These are phyloP conservation scores for Lentinula lateritia DNA, from an alignment of 768 basidiomycete species.

Conservation along the genomic window DNA sequence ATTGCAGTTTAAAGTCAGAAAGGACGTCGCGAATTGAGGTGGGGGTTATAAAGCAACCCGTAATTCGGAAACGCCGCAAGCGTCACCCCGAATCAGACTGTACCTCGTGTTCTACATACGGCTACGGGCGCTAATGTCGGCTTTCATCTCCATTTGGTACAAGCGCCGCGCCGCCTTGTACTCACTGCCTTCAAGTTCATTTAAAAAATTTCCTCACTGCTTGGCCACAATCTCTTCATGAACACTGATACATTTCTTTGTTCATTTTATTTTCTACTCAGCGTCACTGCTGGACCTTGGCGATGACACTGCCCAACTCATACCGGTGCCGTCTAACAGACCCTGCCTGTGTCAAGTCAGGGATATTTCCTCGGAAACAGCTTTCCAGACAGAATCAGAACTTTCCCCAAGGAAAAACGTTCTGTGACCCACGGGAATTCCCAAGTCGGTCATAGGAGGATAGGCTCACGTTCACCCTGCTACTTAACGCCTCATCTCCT, in stretches of 20 bases:
- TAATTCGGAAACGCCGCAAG: neutral
- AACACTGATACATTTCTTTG: neutral
- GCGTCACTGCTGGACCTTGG: neutral
- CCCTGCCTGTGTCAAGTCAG: neutral
- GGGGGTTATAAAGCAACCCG: neutral
- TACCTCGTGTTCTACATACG: neutral
- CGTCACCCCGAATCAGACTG: neutral
- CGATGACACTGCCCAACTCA: slow-evolving; percentile 3
- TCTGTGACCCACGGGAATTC: neutral
- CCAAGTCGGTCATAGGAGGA: neutral
- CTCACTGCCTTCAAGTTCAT: neutral
- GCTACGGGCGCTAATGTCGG: neutral
- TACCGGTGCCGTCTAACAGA: neutral
- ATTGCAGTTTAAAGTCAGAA: neutral
- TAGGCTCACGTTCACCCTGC: neutral
- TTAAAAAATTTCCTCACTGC: neutral
- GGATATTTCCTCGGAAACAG: neutral
- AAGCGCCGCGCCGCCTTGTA: neutral
- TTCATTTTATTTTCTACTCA: neutral
- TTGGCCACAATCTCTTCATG: neutral
- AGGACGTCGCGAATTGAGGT: neutral
- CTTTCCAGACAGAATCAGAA: neutral
- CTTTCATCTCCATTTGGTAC: neutral
- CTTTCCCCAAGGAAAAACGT: slow-evolving; percentile 1
- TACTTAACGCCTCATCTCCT: slow-evolving; percentile 1